A percentile compares a stretch with the other conserved stretches of the same genome.
These are phyloP conservation scores for Diphasiastrum complanatum DNA, from an alignment of 83 land plant species.

Conservation along the genomic window DNA sequence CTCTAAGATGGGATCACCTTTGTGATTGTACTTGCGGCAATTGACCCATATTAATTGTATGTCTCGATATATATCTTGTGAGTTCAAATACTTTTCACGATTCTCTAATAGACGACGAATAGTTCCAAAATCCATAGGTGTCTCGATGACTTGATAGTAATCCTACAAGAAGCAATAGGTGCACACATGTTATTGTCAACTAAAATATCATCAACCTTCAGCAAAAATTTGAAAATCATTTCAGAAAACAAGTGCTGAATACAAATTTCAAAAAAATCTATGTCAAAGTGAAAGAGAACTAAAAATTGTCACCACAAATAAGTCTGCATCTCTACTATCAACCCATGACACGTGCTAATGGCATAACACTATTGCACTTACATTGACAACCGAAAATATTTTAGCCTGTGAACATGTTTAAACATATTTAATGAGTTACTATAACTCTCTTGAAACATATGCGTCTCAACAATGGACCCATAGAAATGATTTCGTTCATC, in stretches of 20 bases:
- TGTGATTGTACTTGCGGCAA: conserved; percentile 73
- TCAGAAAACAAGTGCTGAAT: neutral
- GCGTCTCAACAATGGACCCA: no score
- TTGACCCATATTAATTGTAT: conserved; percentile 84
- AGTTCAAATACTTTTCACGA: conserved; percentile 58
- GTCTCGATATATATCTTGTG: conserved; percentile 74
- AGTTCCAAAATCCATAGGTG: conserved; percentile 98
- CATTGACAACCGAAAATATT: no score
- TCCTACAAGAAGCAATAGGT: conserved; percentile 39
- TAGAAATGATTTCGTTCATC: no score
- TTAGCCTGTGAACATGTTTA: no score
- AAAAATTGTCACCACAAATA: no score
- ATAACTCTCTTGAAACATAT: no score
- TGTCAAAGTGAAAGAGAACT: neutral
- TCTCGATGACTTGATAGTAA: conserved; percentile 76
- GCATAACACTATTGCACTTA: no score
- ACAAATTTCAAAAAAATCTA: conserved; percentile 1
- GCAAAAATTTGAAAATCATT: neutral
- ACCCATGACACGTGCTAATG: no score
- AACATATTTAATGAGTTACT: no score
- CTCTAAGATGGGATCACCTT: conserved; percentile 86
- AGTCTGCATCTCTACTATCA: no score
- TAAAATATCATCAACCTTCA: no score
- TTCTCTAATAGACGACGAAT: conserved; percentile 61
- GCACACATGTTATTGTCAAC: neutral